Evolutionary conservation across 441 rosid species (phyloP).

Genomic region (Pelargonium citronellum): DNA sequence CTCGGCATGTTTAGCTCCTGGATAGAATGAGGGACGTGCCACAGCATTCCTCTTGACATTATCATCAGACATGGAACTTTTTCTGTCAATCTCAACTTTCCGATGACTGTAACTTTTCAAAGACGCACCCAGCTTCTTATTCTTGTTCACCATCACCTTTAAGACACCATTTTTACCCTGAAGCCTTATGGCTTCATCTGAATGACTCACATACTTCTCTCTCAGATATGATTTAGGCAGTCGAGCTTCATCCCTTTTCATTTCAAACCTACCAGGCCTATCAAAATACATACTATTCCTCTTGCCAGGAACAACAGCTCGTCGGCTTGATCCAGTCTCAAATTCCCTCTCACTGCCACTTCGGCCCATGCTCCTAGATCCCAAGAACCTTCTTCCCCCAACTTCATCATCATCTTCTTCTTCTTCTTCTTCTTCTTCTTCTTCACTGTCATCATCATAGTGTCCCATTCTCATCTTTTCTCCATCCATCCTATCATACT

Average conservation of each 20-base stretch:
- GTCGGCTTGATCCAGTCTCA: constrained; percentile 50
- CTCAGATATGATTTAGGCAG: constrained; percentile 34
- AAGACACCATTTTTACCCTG: constrained; percentile 95
- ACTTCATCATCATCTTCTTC: constrained; percentile 22
- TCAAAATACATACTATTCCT: constrained; percentile 33
- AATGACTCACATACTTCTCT: constrained; percentile 43
- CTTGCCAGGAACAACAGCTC: constrained; percentile 37
- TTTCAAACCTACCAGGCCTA: constrained; percentile 30
- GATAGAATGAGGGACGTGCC: constrained; percentile 30
- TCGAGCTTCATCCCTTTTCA: constrained; percentile 30
- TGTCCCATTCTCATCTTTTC: constrained; percentile 39
- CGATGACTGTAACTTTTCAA: constrained; percentile 32
- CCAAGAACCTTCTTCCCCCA: constrained; percentile 40
- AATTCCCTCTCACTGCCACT: constrained; percentile 41
- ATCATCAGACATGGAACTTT: constrained; percentile 38
- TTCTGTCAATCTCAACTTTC: constrained; percentile 36
- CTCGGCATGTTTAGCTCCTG: constrained; percentile 38
- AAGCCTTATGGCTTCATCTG: constrained; percentile 68
- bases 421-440: not conserved
- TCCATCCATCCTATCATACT: constrained; percentile 60
- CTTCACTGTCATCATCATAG: constrained; percentile 29
- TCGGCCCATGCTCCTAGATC: constrained; percentile 35
- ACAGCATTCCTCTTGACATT: constrained; percentile 39
- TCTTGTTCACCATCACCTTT: constrained; percentile 86
- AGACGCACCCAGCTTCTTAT: constrained; percentile 45